phyloP scores from a whole-genome alignment of 352 stramenopile genomes.

The Aphanomyces stellatus region DNA sequence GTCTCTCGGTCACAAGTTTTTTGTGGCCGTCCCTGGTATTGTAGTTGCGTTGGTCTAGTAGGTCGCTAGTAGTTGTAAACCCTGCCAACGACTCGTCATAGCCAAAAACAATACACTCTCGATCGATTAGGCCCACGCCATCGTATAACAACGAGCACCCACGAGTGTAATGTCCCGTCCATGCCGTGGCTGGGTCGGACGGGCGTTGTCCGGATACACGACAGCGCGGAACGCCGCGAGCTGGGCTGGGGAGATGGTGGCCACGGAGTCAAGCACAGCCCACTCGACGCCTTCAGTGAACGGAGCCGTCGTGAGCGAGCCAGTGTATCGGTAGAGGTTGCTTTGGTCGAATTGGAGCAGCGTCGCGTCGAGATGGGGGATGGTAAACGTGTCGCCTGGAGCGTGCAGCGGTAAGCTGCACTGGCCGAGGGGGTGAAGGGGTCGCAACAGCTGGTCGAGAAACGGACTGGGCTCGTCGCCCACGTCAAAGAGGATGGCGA shows the following conservation, averaged over 20 bases:
- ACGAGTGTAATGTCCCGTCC: no score
- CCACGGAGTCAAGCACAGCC: slow-evolving; percentile 39
- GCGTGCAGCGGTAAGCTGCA: no score
- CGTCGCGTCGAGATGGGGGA: background rate
- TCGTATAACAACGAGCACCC: no score
- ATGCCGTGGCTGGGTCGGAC: slow-evolving; percentile 35
- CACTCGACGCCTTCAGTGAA: slow-evolving; percentile 64
- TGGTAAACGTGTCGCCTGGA: slow-evolving; percentile 8
- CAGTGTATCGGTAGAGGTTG: slow-evolving; percentile 43
- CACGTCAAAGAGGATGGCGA: slow-evolving; percentile 42
- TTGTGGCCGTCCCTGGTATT: no score
- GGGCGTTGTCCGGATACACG: slow-evolving; percentile 36
- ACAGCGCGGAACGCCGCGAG: slow-evolving; percentile 34
- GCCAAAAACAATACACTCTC: no score
- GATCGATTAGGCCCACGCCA: no score
- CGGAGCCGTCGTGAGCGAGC: slow-evolving; percentile 59
- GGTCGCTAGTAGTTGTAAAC: no score
- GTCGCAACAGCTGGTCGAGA: slow-evolving; percentile 45
- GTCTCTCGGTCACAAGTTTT: no score
- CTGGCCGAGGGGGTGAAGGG: slow-evolving; percentile 26
- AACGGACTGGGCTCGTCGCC: slow-evolving; percentile 35
- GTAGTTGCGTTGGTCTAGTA: no score
- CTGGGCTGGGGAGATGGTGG: slow-evolving; percentile 40
- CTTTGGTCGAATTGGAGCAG: slow-evolving; percentile 17
- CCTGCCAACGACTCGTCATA: no score